Percentiles rank a stretch among this genome's conserved stretches.
phyloP scores from a whole-genome alignment of 306 rosid genomes.

The Leucaena leucocephala region DNA sequence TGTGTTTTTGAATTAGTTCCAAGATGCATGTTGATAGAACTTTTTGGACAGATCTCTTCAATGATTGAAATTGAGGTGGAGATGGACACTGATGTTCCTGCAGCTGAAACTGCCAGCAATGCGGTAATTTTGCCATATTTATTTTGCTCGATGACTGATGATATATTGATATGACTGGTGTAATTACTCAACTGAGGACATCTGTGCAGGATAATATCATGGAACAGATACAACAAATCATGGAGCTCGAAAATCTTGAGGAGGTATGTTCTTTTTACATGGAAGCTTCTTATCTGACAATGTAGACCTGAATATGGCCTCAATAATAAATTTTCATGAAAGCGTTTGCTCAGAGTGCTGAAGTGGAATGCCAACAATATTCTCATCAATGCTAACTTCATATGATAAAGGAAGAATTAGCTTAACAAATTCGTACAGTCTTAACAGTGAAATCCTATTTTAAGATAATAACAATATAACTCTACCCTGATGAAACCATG shows the following conservation, averaged over 20 bases:
- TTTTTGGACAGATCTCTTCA: constrained; percentile 70
- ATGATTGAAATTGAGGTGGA: constrained; percentile 98
- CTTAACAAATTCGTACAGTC: constrained; percentile 2
- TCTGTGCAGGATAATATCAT: constrained; percentile 73
- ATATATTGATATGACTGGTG: constrained; percentile 25
- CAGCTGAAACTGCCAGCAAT: constrained; percentile 85
- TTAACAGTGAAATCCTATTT: constrained; percentile 8
- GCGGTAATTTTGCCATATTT: constrained; percentile 48
- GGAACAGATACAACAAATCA: constrained; percentile 88
- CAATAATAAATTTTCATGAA: constrained; percentile 6
- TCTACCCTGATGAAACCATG: background rate
- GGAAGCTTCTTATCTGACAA: constrained; percentile 19
- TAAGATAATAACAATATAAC: background rate
- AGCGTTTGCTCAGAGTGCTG: constrained; percentile 26
- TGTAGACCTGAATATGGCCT: constrained; percentile 25
- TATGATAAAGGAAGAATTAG: constrained; percentile 13
- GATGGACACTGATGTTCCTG: constrained; percentile 89
- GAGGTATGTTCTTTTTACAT: constrained; percentile 60
- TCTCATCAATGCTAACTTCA: constrained; percentile 4
- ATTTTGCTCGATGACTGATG: constrained; percentile 30
- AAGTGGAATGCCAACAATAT: constrained; percentile 18
- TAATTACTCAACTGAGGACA: constrained; percentile 17
- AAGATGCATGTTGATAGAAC: constrained; percentile 30
- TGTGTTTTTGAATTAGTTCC: constrained; percentile 21
- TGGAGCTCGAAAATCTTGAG: constrained; percentile 95